Conservation (phyloP, 352 stramenopile species). For the Phytophthora quininea region DNA sequence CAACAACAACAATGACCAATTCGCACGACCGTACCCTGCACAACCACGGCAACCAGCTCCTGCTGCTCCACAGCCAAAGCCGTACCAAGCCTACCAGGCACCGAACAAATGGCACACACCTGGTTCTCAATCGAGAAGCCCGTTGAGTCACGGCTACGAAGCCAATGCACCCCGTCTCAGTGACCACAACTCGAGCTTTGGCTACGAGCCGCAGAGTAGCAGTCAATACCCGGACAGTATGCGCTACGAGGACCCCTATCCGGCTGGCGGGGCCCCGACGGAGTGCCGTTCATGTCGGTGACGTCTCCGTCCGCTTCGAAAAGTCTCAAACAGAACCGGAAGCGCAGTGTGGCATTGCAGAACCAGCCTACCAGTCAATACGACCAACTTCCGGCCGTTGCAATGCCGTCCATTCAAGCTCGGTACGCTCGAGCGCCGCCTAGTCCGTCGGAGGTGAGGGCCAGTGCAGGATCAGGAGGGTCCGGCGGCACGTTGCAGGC, state of each 20-base stretch:
- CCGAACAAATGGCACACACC: slow-evolving; percentile 32
- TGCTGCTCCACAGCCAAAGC: background rate
- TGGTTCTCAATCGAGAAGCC: background rate
- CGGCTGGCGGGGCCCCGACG: slow-evolving; percentile 25
- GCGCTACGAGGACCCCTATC: slow-evolving; percentile 39
- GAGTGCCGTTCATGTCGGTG: slow-evolving; percentile 49
- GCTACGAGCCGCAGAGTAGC: slow-evolving; percentile 18
- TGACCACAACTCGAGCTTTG: slow-evolving; percentile 13
- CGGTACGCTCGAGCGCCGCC: slow-evolving; percentile 32
- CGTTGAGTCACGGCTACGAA: slow-evolving; percentile 27
- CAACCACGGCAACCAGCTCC: slow-evolving; percentile 27
- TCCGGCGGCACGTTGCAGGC: slow-evolving; percentile 52
- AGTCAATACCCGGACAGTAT: slow-evolving; percentile 37
- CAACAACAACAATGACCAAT: slow-evolving; percentile 37
- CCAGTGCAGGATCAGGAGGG: slow-evolving; percentile 18
- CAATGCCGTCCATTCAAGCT: slow-evolving; percentile 23
- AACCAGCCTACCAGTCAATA: slow-evolving; percentile 8
- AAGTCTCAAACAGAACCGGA: slow-evolving; percentile 25
- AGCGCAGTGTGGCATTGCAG: slow-evolving; percentile 18
- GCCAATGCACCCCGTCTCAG: slow-evolving; percentile 28
- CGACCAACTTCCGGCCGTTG: slow-evolving; percentile 19
- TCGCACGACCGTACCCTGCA: slow-evolving; percentile 31
- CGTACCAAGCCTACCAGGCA: slow-evolving; percentile 28
- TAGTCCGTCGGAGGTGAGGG: slow-evolving; percentile 20
- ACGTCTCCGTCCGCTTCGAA: slow-evolving; percentile 41